phyloP scores from a whole-genome alignment of 1,139 yeast species.

The Pneumocystis murina region DNA sequence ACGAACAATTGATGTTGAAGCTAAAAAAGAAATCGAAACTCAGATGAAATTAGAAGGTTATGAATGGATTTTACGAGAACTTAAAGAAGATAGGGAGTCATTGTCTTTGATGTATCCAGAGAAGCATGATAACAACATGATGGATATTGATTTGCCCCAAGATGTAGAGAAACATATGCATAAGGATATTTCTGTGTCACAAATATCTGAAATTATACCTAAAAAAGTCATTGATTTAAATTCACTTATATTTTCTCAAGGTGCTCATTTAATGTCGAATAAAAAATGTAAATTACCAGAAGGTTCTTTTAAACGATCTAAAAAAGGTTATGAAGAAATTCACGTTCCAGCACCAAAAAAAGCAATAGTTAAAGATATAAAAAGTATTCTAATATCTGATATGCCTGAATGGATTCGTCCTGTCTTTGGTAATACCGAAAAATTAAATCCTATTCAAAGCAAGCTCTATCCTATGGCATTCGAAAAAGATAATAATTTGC shows the following conservation, averaged over 20 bases:
- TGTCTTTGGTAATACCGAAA: slow-evolving; percentile 50
- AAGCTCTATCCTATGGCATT: slow-evolving; percentile 68
- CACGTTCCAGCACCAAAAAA: slow-evolving; percentile 65
- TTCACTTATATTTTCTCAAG: slow-evolving; percentile 52
- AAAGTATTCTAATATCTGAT: background rate
- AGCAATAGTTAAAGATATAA: slow-evolving; percentile 31
- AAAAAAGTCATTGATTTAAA: slow-evolving; percentile 39
- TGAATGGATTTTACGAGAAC: slow-evolving; percentile 21
- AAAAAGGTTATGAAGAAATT: slow-evolving; percentile 67
- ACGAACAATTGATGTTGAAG: slow-evolving; percentile 27
- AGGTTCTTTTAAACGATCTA: slow-evolving; percentile 66
- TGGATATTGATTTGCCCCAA: slow-evolving; percentile 15
- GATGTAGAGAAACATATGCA: slow-evolving; percentile 13
- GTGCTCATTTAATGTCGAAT: slow-evolving; percentile 51
- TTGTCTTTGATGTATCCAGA: background rate
- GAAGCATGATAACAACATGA: slow-evolving; percentile 11
- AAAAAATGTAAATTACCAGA: slow-evolving; percentile 60
- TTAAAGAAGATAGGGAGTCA: slow-evolving; percentile 16
- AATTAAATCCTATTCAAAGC: slow-evolving; percentile 69
- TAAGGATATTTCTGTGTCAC: slow-evolving; percentile 11
- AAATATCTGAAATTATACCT: slow-evolving; percentile 17
- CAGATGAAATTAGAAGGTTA: slow-evolving; percentile 26
- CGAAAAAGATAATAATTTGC: slow-evolving; percentile 49
- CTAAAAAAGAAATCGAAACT: slow-evolving; percentile 23
- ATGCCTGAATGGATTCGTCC: slow-evolving; percentile 72